Base-by-base conservation (phyloP, 2,329 filamentous ascomycete genomes). In the Lasiodiplodia theobromae region DNA sequence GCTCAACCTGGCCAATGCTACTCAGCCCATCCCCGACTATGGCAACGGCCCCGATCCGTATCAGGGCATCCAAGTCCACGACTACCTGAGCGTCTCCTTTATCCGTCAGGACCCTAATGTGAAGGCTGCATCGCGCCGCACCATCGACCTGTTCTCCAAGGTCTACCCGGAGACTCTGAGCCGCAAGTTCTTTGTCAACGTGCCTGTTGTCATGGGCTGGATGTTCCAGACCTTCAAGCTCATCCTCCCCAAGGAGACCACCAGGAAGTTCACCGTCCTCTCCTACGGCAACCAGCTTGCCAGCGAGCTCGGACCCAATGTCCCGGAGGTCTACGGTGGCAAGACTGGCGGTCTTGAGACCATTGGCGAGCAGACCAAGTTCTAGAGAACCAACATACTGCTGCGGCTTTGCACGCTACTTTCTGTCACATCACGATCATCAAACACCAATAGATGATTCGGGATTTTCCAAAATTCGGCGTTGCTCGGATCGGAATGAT, bases 131-230 rank as follows among this genome's bases (percentile, higher is more conserved):
- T 91, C 89, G 71, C 90, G 89, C 75, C 89, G 94, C 82, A 94
- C 92, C 56, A 96, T 97, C 78, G 86, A 91, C 70, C 86, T 92
- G 64, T 93, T 97, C 78, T 88, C 90, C 64, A 89, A 88, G 73
- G 92, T 92, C 72, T 97, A 97, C 82, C 94, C 95, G 0, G 95
- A 97, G 83, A 88, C 97, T 11, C 86, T 97, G 60, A 89, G 88
- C 74, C 88, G 95, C 82, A 97, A 97, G 85, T 97, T 94, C 86
- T 97, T 97, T 77, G 92, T 97, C 82, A 97, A 97, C 75, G 93
- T 97, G 6, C 95, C 95, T 0, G 81, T 90, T 68, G 85, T 97
- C 75, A 97, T 97, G 94, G 92, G 93, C 68, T 97, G 94, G 84
- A 75, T 85, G 73, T 85, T 83, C 75, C 76, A 77, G 7, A 81